Conservation (phyloP, 2,329 filamentous ascomycete species). For the Hyphodiscus sp. region DNA sequence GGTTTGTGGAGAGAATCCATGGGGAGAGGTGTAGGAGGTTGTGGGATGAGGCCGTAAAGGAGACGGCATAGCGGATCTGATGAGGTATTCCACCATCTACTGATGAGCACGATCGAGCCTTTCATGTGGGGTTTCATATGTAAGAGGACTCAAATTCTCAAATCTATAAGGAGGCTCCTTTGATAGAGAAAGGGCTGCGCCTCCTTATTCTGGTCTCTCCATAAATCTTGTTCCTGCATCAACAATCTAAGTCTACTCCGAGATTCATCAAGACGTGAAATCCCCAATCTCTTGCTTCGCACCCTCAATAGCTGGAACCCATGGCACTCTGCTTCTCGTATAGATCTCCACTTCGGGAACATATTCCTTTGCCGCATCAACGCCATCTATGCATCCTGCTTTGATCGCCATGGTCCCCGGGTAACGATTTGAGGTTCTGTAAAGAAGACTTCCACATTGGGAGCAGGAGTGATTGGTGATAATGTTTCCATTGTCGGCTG, state of each 20-base stretch:
- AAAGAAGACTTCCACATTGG: slow-evolving; percentile 12
- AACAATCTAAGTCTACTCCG: too few species aligned
- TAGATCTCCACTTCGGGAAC: slow-evolving; percentile 20
- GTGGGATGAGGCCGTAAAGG: slow-evolving; percentile 5
- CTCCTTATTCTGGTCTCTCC: too few species aligned
- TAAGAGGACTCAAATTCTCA: too few species aligned
- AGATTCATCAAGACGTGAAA: slow-evolving; percentile 4
- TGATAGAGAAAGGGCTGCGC: too few species aligned
- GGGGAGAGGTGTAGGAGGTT: slow-evolving; percentile 2
- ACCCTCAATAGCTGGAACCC: slow-evolving; percentile 15
- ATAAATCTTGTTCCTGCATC: too few species aligned
- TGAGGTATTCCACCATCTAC: too few species aligned
- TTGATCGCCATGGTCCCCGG: slow-evolving; percentile 17
- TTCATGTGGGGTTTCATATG: too few species aligned
- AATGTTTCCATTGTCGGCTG: slow-evolving; percentile 14
- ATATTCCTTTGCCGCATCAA: slow-evolving; percentile 11
- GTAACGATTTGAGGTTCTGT: slow-evolving; percentile 9
- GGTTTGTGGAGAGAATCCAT: slow-evolving; percentile 7
- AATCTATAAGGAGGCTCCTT: too few species aligned
- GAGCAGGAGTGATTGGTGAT: slow-evolving; percentile 14
- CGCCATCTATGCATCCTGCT: slow-evolving; percentile 19
- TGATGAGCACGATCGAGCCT: too few species aligned
- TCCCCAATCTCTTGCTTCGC: slow-evolving; percentile 16
- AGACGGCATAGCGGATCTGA: too few species aligned
- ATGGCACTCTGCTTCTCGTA: slow-evolving; percentile 16